phyloP scores from a whole-genome alignment of 2,329 filamentous ascomycete species.

The Epichloe typhina region DNA sequence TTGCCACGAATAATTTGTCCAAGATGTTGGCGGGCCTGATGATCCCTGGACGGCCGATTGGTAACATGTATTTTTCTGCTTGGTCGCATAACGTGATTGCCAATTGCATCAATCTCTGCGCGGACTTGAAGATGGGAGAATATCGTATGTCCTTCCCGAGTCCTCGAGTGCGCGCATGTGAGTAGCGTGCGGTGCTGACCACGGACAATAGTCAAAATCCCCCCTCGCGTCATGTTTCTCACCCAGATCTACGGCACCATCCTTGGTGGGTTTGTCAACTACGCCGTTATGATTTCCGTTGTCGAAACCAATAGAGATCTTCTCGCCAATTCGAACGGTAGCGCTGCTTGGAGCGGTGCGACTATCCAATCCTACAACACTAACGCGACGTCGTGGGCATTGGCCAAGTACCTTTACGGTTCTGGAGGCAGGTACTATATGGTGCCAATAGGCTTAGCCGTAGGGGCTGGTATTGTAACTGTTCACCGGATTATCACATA shows the following conservation, averaged over 20 bases:
- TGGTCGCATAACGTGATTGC: slow-evolving; percentile 45
- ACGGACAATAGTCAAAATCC: slow-evolving; percentile 14
- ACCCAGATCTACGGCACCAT: slow-evolving; percentile 28
- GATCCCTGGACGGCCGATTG: slow-evolving; percentile 35
- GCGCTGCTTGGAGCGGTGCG: slow-evolving; percentile 34
- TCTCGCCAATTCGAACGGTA: slow-evolving; percentile 25
- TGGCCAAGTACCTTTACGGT: slow-evolving; percentile 30
- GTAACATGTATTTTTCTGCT: slow-evolving; percentile 45
- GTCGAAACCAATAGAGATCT: slow-evolving; percentile 27
- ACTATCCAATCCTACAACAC: slow-evolving; percentile 34
- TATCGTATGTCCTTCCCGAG: slow-evolving; percentile 29
- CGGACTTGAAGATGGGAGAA: slow-evolving; percentile 45
- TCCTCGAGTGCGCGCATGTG: neutral
- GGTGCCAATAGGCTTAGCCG: slow-evolving; percentile 25
- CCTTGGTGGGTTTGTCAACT: slow-evolving; percentile 31
- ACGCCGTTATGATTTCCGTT: slow-evolving; percentile 31
- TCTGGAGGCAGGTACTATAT: slow-evolving; percentile 21
- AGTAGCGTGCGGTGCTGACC: neutral
- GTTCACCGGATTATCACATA: neutral
- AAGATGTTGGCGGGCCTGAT: slow-evolving; percentile 42
- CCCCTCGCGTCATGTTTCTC: slow-evolving; percentile 25
- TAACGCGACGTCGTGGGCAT: slow-evolving; percentile 14
- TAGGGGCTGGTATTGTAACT: slow-evolving; percentile 24
- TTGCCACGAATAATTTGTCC: slow-evolving; percentile 29
- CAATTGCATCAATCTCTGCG: slow-evolving; percentile 35